Evolutionary conservation across 768 basidiomycete species (phyloP).

Genomic region (Leccinum aurantiacum): DNA sequence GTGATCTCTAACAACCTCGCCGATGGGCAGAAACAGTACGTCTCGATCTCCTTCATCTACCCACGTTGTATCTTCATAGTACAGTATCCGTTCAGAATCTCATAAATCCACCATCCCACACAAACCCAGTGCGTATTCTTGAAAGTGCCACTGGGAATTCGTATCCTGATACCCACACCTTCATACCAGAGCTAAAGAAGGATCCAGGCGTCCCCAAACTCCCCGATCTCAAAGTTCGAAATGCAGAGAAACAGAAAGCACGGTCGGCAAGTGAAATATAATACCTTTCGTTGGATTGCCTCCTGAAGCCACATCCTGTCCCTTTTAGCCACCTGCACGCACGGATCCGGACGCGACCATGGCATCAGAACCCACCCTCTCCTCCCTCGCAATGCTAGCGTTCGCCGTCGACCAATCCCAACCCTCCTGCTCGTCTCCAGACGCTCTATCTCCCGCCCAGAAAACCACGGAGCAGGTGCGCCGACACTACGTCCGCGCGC

Average conservation of each 20-base stretch:
- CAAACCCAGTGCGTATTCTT: slow-evolving; percentile 24
- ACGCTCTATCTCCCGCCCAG: slow-evolving; percentile 29
- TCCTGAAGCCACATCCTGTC: background rate
- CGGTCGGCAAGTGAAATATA: slow-evolving; percentile 36
- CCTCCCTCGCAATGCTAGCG: slow-evolving; percentile 56
- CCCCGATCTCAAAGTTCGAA: slow-evolving; percentile 64
- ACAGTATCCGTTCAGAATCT: slow-evolving; percentile 21
- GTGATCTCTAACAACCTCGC: background rate
- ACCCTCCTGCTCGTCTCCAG: slow-evolving; percentile 22
- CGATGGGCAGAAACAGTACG: slow-evolving; percentile 36
- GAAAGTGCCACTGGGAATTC: slow-evolving; percentile 2
- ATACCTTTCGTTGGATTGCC: background rate
- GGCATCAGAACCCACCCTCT: slow-evolving; percentile 72
- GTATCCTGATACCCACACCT: background rate
- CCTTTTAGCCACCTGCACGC: slow-evolving; percentile 26
- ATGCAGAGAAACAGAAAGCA: slow-evolving; percentile 49
- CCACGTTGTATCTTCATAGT: background rate
- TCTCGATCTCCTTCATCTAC: background rate
- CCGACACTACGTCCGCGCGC: slow-evolving; percentile 69
- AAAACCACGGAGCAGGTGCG: slow-evolving; percentile 72
- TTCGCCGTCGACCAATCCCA: slow-evolving; percentile 26
- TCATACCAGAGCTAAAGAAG: slow-evolving; percentile 69
- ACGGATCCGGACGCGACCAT: slow-evolving; percentile 57
- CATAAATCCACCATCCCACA: slow-evolving; percentile 26
- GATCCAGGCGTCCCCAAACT: slow-evolving; percentile 88